Conservation (phyloP, 192 early-diverging fungal genomes). For the Diversispora epigaea region DNA sequence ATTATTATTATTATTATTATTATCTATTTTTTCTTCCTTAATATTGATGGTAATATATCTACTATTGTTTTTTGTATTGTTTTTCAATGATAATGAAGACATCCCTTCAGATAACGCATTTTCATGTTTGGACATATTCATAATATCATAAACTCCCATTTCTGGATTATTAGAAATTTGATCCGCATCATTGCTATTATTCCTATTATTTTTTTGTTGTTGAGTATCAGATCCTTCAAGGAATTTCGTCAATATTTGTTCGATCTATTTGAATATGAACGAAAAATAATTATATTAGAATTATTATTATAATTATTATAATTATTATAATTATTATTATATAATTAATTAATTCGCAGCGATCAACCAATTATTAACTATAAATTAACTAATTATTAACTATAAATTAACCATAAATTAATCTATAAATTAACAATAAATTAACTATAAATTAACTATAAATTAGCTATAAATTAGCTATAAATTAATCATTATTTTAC, state of each 20-base stretch:
- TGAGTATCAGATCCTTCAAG: constrained; percentile 19
- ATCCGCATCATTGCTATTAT: not conserved
- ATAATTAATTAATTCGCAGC: not conserved
- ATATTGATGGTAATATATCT: not conserved
- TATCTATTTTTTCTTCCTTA: not conserved
- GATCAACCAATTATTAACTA: no score
- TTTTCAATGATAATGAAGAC: not conserved
- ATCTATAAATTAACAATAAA: not conserved
- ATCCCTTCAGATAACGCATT: not conserved
- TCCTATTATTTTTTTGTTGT: not conserved
- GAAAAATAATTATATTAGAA: not conserved
- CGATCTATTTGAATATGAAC: constrained; percentile 2
- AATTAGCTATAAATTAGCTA: not conserved
- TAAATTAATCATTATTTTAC: not conserved
- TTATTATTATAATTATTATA: not conserved
- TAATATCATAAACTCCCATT: not conserved
- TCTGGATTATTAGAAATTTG: not conserved
- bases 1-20: not conserved
- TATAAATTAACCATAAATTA: not conserved
- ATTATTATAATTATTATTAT: not conserved
- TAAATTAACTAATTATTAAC: no score
- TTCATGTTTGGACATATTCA: not conserved
- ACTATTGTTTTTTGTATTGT: not conserved
- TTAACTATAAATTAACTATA: no score
- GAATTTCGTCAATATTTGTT: constrained; percentile 20